A percentile compares a stretch with the other conserved stretches of the same genome.
These are phyloP conservation scores for Polyplosphaeria fusca DNA, from an alignment of 495 filamentous ascomycete species.

Conservation along the genomic window DNA sequence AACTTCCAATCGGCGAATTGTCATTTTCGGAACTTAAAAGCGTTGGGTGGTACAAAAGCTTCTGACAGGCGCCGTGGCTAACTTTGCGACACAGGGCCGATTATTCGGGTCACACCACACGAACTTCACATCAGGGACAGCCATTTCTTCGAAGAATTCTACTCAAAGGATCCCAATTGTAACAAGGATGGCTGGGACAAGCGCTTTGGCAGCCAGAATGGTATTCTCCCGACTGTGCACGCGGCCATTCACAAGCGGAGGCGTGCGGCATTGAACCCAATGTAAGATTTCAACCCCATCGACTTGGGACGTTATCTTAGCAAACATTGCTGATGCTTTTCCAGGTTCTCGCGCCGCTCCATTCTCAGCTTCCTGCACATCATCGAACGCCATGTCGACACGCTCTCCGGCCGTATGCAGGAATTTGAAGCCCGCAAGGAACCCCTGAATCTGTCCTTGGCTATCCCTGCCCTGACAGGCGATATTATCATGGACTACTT, in stretches of 20 bases:
- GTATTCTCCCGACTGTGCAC: slow-evolving; percentile 12
- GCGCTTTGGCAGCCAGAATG: slow-evolving; percentile 13
- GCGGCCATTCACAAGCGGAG: slow-evolving; percentile 10
- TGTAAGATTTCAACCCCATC: slow-evolving; percentile 4
- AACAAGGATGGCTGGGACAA: slow-evolving; percentile 24
- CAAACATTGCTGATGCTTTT: background rate
- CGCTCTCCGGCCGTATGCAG: slow-evolving; percentile 13
- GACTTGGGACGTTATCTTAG: background rate
- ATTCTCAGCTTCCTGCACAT: slow-evolving; percentile 22
- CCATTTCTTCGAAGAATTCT: slow-evolving; percentile 27
- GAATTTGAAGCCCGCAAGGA: slow-evolving; percentile 20
- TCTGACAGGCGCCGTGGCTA: background rate
- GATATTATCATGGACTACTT: slow-evolving; percentile 31
- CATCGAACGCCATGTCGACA: slow-evolving; percentile 18
- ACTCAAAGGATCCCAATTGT: slow-evolving; percentile 1
- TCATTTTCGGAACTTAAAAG: background rate
- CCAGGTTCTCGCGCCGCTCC: slow-evolving; percentile 20
- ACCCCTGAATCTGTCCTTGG: slow-evolving; percentile 17
- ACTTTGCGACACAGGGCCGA: slow-evolving; percentile 23
- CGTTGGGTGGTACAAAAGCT: background rate
- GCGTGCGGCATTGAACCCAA: slow-evolving; percentile 15
- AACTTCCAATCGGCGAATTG: too few relatives aligned
- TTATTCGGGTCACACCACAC: slow-evolving; percentile 35
- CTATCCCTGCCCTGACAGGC: slow-evolving; percentile 21
- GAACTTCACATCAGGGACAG: slow-evolving; percentile 39